Evolutionary conservation across 116 monocot species (phyloP), one percentile per base, ranked within the genome.

Genomic region (Cymodocea nodosa): DNA sequence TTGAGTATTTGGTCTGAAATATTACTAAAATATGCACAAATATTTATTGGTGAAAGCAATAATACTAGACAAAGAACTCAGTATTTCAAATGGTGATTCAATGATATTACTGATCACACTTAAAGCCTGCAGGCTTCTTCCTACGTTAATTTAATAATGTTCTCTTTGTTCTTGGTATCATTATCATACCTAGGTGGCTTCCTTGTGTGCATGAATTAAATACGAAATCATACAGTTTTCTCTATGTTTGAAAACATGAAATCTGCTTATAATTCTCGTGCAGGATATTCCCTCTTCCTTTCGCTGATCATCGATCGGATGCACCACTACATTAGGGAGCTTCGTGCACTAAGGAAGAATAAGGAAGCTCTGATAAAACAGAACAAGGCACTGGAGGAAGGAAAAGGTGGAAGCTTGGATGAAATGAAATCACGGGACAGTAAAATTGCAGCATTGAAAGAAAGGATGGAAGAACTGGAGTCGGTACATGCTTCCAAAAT

Each of bases 251-350:
- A 44, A 44, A 10, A 7, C 44, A 44, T 44, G 44, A 44, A 44
- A 8, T 12, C 12, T 7, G 12, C 44, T 10, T 30, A 12, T 7
- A 35, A 25, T 62, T 17, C 25, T 37, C 7, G 35, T 50, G 51
- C 81, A 87, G 87, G 83, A 19, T 87, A 76, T 63, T 70, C 72
- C 13, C 71, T 87, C 4, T 76, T 87, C 56, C 78, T 87, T 19
- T 78, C 75, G 7, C 34, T 87, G 17, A 62, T 87, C 50, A 79
- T 87, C 48, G 83, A 87, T 61, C 78, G 83, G 15, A 60, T 87
- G 58, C 87, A 87, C 51, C 80, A 83, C 59, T 87, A 81, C 15
- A 74, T 84, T 17, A 78, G 74, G 69, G 81, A 77, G 60, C 53
- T 83, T n/a, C 76, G 76, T 0, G 59, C 62, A n/a, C 51, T 84